Percentiles rank a stretch among this genome's conserved stretches.
phyloP scores from a whole-genome alignment of 345 rosid species.

The Populus euphratica region DNA sequence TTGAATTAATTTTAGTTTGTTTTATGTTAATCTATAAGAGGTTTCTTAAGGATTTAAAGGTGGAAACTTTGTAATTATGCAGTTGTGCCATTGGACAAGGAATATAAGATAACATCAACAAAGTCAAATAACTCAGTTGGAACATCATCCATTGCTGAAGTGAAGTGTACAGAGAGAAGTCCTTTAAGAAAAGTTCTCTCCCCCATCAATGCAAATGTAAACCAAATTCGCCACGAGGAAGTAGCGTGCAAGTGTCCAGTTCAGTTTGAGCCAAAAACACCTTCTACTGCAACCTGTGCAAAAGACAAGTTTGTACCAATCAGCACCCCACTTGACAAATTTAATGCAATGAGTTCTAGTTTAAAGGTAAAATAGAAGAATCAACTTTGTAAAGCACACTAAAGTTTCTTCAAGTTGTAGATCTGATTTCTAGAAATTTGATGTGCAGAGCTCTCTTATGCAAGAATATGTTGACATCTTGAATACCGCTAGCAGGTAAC shows the following conservation, averaged over 20 bases:
- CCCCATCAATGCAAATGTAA: constrained; percentile 44
- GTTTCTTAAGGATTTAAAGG: not conserved
- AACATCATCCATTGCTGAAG: constrained; percentile 27
- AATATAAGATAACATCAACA: constrained; percentile 7
- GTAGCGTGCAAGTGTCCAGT: constrained; percentile 8
- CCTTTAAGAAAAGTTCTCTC: constrained; percentile 62
- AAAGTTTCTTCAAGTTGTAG: not conserved
- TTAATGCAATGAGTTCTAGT: constrained; percentile 47
- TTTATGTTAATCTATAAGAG: not conserved
- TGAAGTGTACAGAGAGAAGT: constrained; percentile 25
- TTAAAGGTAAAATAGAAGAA: constrained; percentile 47
- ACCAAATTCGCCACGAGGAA: constrained; percentile 23
- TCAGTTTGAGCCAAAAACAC: constrained; percentile 41
- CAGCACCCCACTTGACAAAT: constrained; percentile 54
- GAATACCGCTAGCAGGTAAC: constrained; percentile 72
- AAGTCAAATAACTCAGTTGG: not conserved
- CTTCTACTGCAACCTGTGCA: constrained; percentile 15
- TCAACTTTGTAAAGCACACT: not conserved
- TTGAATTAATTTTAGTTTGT: not conserved
- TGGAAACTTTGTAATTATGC: constrained; percentile 7
- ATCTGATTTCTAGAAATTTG: constrained; percentile 11
- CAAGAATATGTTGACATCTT: constrained; percentile 64
- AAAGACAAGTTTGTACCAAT: constrained; percentile 24
- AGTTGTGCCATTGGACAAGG: constrained; percentile 21
- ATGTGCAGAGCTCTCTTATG: constrained; percentile 51